Evolutionary conservation across 352 stramenopile genomes (phyloP).

Genomic region (Phytopythium kandeliae): DNA sequence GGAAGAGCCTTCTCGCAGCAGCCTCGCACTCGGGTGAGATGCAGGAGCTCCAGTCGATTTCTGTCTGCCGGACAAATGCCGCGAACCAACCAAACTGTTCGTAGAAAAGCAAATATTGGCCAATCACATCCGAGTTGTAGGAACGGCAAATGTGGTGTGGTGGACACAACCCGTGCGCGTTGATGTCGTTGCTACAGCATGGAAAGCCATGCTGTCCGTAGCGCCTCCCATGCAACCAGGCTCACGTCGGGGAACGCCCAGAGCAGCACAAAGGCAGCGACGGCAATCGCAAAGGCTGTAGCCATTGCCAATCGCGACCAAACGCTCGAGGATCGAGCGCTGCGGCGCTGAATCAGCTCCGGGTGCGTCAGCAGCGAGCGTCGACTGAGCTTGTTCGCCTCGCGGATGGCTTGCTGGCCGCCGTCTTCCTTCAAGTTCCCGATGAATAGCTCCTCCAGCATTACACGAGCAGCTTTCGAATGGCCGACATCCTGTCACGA

Average conservation of each 20-base stretch:
- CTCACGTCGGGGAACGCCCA: not conserved
- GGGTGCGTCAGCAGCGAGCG: slow-evolving; percentile 17
- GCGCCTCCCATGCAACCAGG: not conserved
- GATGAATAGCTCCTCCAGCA: slow-evolving; percentile 88
- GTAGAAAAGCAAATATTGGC: too few relatives aligned
- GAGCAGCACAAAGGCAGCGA: not conserved
- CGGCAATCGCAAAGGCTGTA: not conserved
- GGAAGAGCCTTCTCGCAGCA: too few relatives aligned
- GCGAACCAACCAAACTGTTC: too few relatives aligned
- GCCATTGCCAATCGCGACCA: not conserved
- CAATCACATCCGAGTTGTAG: too few relatives aligned
- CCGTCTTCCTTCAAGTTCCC: slow-evolving; percentile 47
- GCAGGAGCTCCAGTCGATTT: too few relatives aligned
- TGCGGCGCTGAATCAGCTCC: slow-evolving; percentile 1
- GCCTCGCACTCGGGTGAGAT: too few relatives aligned
- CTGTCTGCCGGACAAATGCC: too few relatives aligned
- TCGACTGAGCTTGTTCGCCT: slow-evolving; percentile 17
- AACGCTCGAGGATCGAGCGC: not conserved
- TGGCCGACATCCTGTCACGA: slow-evolving; percentile 85
- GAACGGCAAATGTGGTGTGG: too few relatives aligned
- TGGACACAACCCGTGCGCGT: too few relatives aligned
- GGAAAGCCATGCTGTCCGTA: too few relatives aligned
- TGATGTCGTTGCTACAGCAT: too few relatives aligned
- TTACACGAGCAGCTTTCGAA: slow-evolving; percentile 81
- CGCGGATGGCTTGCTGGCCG: slow-evolving; percentile 6